phyloP scores from a whole-genome alignment of 2,329 filamentous ascomycete genomes.

The Claviceps fusiformis region DNA sequence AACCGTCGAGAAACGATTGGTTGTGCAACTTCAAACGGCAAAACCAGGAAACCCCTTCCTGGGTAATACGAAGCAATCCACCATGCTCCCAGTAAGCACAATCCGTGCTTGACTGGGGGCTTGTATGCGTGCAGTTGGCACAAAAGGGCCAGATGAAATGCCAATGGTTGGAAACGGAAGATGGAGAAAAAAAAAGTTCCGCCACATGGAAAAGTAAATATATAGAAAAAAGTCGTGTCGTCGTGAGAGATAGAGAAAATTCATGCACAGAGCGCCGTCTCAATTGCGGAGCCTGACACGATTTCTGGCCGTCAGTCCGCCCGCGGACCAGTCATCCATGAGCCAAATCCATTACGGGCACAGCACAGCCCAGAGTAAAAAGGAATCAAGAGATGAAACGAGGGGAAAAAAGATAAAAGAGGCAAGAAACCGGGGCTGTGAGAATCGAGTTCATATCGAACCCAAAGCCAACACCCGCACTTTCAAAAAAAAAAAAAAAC shows the following conservation, averaged over 20 bases:
- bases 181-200: not conserved
- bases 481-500: no score
- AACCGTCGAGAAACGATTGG: not conserved
- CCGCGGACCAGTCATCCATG: slow-evolving; percentile 3
- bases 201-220: slow-evolving; percentile 3
- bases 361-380: not conserved
- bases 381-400: not conserved
- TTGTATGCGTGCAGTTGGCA: not conserved
- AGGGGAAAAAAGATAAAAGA: not conserved
- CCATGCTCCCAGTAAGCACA: not conserved
- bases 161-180: no score
- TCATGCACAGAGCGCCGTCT: slow-evolving; percentile 19
- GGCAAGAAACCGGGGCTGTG: not conserved
- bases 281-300: slow-evolving; percentile 18
- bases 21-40: not conserved
- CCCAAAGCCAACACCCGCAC: not conserved
- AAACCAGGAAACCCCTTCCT: not conserved
- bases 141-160: not conserved
- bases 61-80: not conserved
- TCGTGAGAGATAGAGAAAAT: slow-evolving; percentile 16
- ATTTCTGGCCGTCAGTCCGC: slow-evolving; percentile 8
- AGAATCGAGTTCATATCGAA: slow-evolving; percentile 1
- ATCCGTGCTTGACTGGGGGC: not conserved
- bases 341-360: slow-evolving; percentile 2
- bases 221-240: slow-evolving; percentile 16